Evolutionary conservation across 345 rosid species (phyloP), one percentile per base, ranked within the genome.

Genomic region (Salix viminalis): DNA sequence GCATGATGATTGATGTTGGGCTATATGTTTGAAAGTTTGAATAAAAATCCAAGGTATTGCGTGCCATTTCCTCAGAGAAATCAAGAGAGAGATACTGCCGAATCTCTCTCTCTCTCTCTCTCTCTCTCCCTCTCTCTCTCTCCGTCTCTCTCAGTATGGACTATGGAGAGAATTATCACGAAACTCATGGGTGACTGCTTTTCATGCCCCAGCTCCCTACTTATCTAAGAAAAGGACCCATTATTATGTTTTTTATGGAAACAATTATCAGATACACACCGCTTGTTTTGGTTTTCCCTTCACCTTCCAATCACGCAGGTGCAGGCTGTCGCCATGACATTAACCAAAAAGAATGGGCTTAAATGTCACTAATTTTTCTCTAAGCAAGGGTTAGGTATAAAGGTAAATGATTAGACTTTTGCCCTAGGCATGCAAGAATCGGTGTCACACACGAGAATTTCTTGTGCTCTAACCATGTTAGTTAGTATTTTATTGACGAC

Each of bases 1-100:
- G 74, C 87, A 86, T 86, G 85, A 87, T 87, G 85, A 84, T 84
- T 80, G 84, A 76, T 80, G 83, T 82, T 84, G 79, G 85, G 70
- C 67, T 46, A 50, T 77, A 62, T 9, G 66, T 76, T 78, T 81
- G 81, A 79, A 81, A 75, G 71, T 44, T 65, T 84, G 75, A 67
- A 75, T 70, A 77, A 75, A 84, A 84, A 75, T 84, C 84, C 86
- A 80, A 76, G 56, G 12, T 80, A 74, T 78, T 72, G 65, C 79
- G 52, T 70, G 77, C 82, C 65, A 71, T n/a, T 75, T 62, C 42
- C 54, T 68, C 69, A 24, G 73, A 54, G 10, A 75, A 24, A 67
- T 32, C 26, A 12, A 15, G 41, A n/a, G 34, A 67, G 46, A 69
- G 69, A 75, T 58, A 68, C 50, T 30, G 32, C 32, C 70, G 71